Base-by-base conservation (phyloP, 495 filamentous ascomycete genomes). In the Penicillium dipodomyicola region DNA sequence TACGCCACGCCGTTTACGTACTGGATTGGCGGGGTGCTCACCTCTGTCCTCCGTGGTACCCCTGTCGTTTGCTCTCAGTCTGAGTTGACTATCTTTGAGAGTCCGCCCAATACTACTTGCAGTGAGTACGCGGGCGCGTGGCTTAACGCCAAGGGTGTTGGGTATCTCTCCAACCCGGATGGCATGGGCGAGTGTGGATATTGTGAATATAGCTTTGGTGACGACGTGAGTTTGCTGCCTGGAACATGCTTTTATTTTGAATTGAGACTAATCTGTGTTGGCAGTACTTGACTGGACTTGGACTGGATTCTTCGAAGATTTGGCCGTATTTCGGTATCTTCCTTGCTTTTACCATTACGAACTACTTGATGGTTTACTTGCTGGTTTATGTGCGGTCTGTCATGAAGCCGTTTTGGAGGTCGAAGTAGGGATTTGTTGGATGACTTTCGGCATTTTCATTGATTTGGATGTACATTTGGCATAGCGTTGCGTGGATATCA, bases 1-100 rank as follows among this genome's bases (percentile, higher is more conserved):
- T 77, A 92, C 57, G 76, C 90, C 3, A 87, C 90, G 51, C 92
- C 92, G 0, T 95, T 96, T 72, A 93, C 88, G 0, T 86, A 90
- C 23, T 84, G 95, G 47, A 88, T 96, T 62, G 79, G 84, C 20
- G 91, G 90, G 25, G 88, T 91, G 53, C 77, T 92, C 3, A 81
- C 84, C 0, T 88, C 88, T 0, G 88, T 89, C 42, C 77, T 93
- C 7, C 84, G 87, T 60, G 79, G 77, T 1, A 71, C 81, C 25
- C 68, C 77, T 0, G 88, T 93, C 0, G 58, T 75, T 22, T 93
- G 89, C 66, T 64, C 65, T 0, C 53, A 69, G 10, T 49, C 57
- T 20, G 89, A 93, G 63, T 74, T 88, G 46, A 87, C 84, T 52
- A 57, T 61, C 4, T 92, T 93, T 69, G 69, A 67, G 1, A 80